phyloP scores from a whole-genome alignment of 1,284 basidiomycete species.

The Puccinia polysora region DNA sequence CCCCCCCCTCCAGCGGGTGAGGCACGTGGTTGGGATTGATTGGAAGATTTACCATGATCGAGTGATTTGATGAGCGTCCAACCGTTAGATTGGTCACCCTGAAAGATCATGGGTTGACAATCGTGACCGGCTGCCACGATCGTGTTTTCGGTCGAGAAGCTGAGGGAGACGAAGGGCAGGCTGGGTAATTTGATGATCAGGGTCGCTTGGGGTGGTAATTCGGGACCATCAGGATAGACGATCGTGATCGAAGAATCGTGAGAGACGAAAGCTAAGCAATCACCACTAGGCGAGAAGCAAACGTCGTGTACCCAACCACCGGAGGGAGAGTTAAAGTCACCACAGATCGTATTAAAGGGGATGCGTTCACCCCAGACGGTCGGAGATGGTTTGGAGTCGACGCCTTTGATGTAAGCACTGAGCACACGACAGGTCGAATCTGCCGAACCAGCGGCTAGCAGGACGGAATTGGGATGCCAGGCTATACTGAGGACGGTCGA shows the following conservation, averaged over 20 bases:
- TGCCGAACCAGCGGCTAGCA: slow-evolving; percentile 87
- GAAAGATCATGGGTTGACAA: slow-evolving; percentile 86
- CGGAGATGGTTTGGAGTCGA: slow-evolving; percentile 83
- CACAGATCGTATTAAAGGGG: slow-evolving; percentile 95
- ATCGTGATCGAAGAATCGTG: slow-evolving; percentile 86
- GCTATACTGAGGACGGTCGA: slow-evolving; percentile 90
- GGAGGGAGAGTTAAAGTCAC: slow-evolving; percentile 78
- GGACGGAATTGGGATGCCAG: slow-evolving; percentile 96
- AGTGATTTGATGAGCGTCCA: slow-evolving; percentile 76
- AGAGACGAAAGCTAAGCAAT: slow-evolving; percentile 87
- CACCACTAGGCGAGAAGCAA: slow-evolving; percentile 89
- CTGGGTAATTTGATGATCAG: slow-evolving; percentile 69
- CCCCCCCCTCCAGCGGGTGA: slow-evolving; percentile 50
- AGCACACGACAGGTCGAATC: slow-evolving; percentile 97
- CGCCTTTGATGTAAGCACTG: slow-evolving; percentile 97
- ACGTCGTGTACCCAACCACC: slow-evolving; percentile 97
- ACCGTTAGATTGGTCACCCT: slow-evolving; percentile 62
- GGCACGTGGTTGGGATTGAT: slow-evolving; percentile 11
- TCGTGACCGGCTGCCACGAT: slow-evolving; percentile 94
- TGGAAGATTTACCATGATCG: slow-evolving; percentile 60
- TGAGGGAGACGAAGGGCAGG: slow-evolving; percentile 73
- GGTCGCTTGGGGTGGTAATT: slow-evolving; percentile 57
- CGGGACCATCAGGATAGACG: slow-evolving; percentile 73
- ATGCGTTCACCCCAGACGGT: slow-evolving; percentile 95
- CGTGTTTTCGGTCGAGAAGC: slow-evolving; percentile 74